phyloP scores from a whole-genome alignment of 73 alveolate species.

The Urostyla sp. region DNA sequence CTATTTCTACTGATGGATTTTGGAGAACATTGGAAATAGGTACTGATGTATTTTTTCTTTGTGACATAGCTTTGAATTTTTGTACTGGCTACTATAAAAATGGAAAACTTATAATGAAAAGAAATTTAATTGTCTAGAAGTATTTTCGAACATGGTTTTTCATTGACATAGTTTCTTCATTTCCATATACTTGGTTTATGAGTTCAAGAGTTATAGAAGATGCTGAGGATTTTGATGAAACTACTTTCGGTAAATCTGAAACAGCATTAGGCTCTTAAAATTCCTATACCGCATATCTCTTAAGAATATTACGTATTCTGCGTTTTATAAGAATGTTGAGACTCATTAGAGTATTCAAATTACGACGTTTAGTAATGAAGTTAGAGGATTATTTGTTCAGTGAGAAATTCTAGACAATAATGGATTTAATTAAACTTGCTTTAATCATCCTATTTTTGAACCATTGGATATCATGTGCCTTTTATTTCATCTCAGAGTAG shows the following conservation, averaged over 20 bases:
- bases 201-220: background rate
- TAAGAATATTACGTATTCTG: slow-evolving; percentile 70
- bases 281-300: slow-evolving; percentile 59
- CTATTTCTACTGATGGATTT: slow-evolving; percentile 58
- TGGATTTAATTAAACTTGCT: slow-evolving; percentile 12
- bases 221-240: background rate
- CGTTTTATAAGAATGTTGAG: slow-evolving; percentile 80
- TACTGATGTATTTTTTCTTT: slow-evolving; percentile 67
- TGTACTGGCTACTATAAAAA: slow-evolving; percentile 80
- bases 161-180: slow-evolving; percentile 71
- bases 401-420: background rate
- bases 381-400: slow-evolving; percentile 28
- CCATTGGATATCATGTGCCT: slow-evolving; percentile 55
- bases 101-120: slow-evolving; percentile 64
- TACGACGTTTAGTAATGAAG: slow-evolving; percentile 42
- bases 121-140: slow-evolving; percentile 67
- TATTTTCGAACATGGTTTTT: slow-evolving; percentile 80
- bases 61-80: slow-evolving; percentile 63
- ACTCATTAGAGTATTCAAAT: slow-evolving; percentile 72
- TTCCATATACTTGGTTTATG: slow-evolving; percentile 76
- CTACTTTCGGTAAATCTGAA: background rate
- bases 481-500: slow-evolving; percentile 3
- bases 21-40: slow-evolving; percentile 20
- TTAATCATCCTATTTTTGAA: slow-evolving; percentile 13
- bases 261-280: background rate